A percentile compares a stretch with the other conserved stretches of the same genome.
These are phyloP conservation scores for Citrus mangshanensis DNA, from an alignment of 345 rosid species.

Conservation along the genomic window DNA sequence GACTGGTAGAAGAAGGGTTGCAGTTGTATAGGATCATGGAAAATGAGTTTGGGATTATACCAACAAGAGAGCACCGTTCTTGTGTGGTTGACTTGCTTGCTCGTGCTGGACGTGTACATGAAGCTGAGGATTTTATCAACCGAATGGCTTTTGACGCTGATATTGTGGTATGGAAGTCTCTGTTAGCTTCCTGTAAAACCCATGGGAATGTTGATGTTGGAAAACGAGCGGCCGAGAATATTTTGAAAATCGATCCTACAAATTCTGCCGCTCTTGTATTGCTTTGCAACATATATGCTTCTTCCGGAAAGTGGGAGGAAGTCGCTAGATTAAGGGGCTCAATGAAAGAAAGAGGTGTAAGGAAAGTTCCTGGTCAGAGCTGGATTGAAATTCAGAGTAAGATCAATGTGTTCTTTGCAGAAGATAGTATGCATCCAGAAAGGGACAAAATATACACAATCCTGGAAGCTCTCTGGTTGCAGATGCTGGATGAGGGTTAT, in stretches of 20 bases:
- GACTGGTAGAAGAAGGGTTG: conserved; percentile 67
- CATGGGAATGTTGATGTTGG: conserved; percentile 59
- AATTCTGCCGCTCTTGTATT: conserved; percentile 64
- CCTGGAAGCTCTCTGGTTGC: conserved; percentile 40
- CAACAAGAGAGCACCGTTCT: conserved; percentile 63
- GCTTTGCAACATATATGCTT: conserved; percentile 59
- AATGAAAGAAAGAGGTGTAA: conserved; percentile 54
- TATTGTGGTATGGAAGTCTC: conserved; percentile 62
- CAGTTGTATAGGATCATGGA: conserved; percentile 48
- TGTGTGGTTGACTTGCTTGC: conserved; percentile 77
- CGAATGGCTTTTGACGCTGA: conserved; percentile 54
- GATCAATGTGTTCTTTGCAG: conserved; percentile 59
- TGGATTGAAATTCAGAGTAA: conserved; percentile 58
- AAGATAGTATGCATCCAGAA: conserved; percentile 61
- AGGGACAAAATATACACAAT: conserved; percentile 42
- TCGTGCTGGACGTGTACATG: conserved; percentile 65
- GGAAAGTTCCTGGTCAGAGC: conserved; percentile 76
- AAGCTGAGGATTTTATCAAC: conserved; percentile 58
- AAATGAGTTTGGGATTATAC: conserved; percentile 40
- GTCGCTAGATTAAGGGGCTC: conserved; percentile 49
- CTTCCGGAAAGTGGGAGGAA: conserved; percentile 56
- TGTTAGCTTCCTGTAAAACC: conserved; percentile 72
- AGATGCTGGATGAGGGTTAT: conserved; percentile 40
- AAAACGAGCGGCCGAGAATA: conserved; percentile 55
- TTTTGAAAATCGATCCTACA: conserved; percentile 56